Evolutionary conservation across 1,139 yeast genomes (phyloP).

Genomic region (Eremothecium coryli): DNA sequence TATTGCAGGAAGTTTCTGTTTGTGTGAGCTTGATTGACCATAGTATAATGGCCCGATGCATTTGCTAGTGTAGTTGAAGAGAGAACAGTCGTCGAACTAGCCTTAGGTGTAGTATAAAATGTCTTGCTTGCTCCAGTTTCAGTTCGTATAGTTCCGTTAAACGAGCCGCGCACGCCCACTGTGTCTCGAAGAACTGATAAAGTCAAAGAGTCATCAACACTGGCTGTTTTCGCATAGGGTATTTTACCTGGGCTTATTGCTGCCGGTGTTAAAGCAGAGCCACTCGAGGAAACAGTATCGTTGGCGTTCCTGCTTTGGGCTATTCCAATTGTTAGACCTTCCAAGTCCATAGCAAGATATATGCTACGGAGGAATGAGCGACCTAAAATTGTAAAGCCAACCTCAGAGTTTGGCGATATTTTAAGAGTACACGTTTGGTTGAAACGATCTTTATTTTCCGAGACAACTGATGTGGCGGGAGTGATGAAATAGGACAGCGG

Average conservation of each 20-base stretch:
- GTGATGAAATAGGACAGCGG: slow-evolving; percentile 46
- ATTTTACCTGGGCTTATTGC: slow-evolving; percentile 37
- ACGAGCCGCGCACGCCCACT: too few species aligned
- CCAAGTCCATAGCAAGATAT: slow-evolving; percentile 63
- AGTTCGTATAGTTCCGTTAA: too few species aligned
- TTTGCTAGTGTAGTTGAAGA: too few species aligned
- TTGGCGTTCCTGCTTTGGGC: slow-evolving; percentile 33
- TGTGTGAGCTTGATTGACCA: too few species aligned
- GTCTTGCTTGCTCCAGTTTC: too few species aligned
- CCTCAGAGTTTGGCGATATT: slow-evolving; percentile 41
- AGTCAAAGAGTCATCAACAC: too few species aligned
- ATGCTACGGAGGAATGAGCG: slow-evolving; percentile 47
- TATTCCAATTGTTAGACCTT: slow-evolving; percentile 47
- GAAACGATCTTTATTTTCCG: too few species aligned
- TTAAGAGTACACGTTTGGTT: slow-evolving; percentile 52
- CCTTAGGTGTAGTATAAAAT: too few species aligned
- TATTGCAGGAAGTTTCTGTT: too few species aligned
- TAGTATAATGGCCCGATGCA: too few species aligned
- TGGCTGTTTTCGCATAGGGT: slow-evolving; percentile 45
- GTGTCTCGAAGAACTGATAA: too few species aligned
- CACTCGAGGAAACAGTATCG: slow-evolving; percentile 6
- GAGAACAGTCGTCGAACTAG: too few species aligned
- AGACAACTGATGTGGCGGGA: slow-evolving; percentile 36
- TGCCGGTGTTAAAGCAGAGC: slow-evolving; percentile 21
- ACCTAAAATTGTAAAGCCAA: slow-evolving; percentile 56